phyloP scores from a whole-genome alignment of 495 filamentous ascomycete species.

The Hypomontagnella monticulosa region DNA sequence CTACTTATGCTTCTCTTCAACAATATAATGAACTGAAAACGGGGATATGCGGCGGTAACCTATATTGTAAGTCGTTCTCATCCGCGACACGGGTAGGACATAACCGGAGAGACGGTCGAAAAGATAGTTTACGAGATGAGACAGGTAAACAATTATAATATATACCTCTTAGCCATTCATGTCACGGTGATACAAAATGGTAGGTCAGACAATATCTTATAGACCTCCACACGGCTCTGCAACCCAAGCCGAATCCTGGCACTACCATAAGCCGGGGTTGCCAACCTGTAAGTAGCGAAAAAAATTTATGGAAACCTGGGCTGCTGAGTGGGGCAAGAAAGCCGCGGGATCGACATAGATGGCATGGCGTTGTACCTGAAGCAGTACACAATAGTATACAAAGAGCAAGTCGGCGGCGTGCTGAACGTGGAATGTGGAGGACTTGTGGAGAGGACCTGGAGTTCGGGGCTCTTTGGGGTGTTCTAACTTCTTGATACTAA shows the following conservation, averaged over 20 bases:
- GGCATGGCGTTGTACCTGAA: constrained; percentile 18
- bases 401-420: neutral
- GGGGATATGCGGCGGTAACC: neutral
- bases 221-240: constrained; percentile 18
- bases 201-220: constrained; percentile 24
- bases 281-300: constrained; percentile 15
- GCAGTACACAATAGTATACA: constrained; percentile 3
- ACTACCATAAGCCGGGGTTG: constrained; percentile 11
- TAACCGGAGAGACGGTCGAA: neutral
- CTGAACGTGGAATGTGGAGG: constrained; percentile 25
- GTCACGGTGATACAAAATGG: constrained; percentile 13
- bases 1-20: constrained; percentile 14
- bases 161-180: constrained; percentile 7
- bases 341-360: constrained; percentile 10
- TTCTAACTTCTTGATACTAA: neutral
- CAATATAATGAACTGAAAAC: neutral
- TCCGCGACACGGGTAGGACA: neutral
- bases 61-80: neutral
- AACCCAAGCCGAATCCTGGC: neutral
- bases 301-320: no score
- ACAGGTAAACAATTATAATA: constrained; percentile 21
- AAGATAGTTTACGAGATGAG: neutral
- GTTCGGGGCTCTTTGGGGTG: neutral
- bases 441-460: neutral
- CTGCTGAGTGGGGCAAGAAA: no score